A percentile compares a stretch with the other conserved stretches of the same genome.
phyloP scores from a whole-genome alignment of 2,329 filamentous ascomycete species.

The Fusarium protoensiforme region DNA sequence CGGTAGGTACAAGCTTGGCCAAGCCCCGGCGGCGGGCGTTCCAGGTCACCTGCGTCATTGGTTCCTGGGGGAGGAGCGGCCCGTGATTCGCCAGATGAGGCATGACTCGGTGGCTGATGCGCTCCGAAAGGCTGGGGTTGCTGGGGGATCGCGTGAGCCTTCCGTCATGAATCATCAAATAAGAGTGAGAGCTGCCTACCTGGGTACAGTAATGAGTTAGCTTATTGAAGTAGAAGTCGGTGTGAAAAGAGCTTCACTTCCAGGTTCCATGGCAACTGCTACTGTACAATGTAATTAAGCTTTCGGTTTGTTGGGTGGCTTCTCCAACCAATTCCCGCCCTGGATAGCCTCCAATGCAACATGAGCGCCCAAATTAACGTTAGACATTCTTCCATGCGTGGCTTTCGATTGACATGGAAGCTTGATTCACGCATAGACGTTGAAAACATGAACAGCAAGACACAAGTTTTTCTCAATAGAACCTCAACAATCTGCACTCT shows the following conservation, averaged over 20 bases:
- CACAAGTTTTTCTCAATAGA: not conserved
- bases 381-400: not conserved
- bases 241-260: not conserved
- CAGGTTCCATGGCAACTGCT: not conserved
- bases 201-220: not conserved
- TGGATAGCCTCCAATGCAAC: not conserved
- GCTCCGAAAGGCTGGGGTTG: conserved; percentile 14
- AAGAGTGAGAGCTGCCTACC: not conserved
- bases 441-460: not conserved
- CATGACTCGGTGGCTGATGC: conserved; percentile 19
- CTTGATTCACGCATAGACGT: not conserved
- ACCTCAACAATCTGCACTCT: not conserved
- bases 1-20: conserved; percentile 15
- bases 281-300: not conserved
- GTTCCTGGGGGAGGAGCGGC: not conserved
- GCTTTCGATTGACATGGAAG: not conserved
- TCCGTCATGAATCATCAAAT: conserved; percentile 32
- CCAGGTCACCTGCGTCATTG: conserved; percentile 42
- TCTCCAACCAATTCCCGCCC: not conserved
- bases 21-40: conserved; percentile 8
- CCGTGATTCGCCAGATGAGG: conserved; percentile 27
- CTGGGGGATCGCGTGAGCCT: conserved; percentile 20
- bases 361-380: not conserved
- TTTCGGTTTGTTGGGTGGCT: not conserved
- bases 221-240: not conserved